Evolutionary conservation across 768 basidiomycete genomes (phyloP).

Genomic region (Russula vinacea): DNA sequence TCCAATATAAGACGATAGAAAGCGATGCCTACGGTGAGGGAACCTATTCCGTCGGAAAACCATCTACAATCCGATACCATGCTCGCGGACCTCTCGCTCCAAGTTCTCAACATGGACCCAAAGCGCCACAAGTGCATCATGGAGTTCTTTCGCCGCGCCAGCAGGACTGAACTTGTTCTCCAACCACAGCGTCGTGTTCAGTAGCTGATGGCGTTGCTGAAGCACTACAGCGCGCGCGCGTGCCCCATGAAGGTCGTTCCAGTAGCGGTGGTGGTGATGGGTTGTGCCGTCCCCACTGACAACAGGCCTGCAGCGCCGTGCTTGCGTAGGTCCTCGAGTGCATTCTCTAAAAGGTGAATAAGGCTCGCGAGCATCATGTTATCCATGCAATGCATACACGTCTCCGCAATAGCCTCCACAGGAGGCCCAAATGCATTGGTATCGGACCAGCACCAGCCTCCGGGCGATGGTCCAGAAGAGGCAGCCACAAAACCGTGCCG

Average conservation of each 20-base stretch:
- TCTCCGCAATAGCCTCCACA: slow-evolving; percentile 8
- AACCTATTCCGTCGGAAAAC: too few species aligned
- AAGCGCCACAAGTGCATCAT: not conserved
- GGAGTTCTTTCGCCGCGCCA: too few species aligned
- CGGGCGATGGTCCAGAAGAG: not conserved
- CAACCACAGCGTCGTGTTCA: slow-evolving; percentile 3
- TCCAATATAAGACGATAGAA: too few species aligned
- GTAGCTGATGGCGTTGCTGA: not conserved
- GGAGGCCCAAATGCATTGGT: slow-evolving; percentile 1
- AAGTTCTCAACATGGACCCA: slow-evolving; percentile 4
- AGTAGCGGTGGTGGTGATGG: not conserved
- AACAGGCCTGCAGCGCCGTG: not conserved
- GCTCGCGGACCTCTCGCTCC: too few species aligned
- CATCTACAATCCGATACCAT: too few species aligned
- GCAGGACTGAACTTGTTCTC: slow-evolving; percentile 21
- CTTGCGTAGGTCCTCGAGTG: slow-evolving; percentile 8
- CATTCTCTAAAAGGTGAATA: slow-evolving; percentile 10
- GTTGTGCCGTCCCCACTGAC: not conserved
- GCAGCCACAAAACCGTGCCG: not conserved
- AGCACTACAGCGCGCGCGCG: accelerated
- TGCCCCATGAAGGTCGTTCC: not conserved
- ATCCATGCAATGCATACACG: slow-evolving; percentile 1
- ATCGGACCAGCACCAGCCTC: not conserved
- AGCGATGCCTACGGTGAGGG: too few species aligned
- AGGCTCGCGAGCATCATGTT: slow-evolving; percentile 17